phyloP scores from a whole-genome alignment of 1,284 basidiomycete species.

The Rhodotorula sp. region DNA sequence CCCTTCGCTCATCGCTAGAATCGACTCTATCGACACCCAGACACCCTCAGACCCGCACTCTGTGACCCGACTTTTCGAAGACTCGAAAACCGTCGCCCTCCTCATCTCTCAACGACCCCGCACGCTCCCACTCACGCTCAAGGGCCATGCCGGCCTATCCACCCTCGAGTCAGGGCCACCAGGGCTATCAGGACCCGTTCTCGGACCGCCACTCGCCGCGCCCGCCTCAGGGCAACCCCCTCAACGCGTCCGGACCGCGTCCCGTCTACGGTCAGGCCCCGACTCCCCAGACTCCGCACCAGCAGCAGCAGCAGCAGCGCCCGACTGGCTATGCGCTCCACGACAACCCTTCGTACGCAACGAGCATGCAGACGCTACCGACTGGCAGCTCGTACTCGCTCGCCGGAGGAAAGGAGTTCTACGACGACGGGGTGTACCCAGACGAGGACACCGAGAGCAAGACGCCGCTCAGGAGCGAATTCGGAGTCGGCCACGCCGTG shows the following conservation, averaged over 20 bases:
- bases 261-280: conserved; percentile 6
- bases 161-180: background rate
- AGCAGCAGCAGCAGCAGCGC: conserved; percentile 3
- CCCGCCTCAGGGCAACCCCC: background rate
- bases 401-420: conserved; percentile 7
- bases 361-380: conserved; percentile 22
- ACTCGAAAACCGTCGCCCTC: background rate
- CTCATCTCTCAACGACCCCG: background rate
- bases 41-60: too few species aligned
- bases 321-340: conserved; percentile 16
- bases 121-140: background rate
- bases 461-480: conserved; percentile 24
- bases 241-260: background rate
- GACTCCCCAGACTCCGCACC: background rate
- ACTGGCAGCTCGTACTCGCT: conserved; percentile 30
- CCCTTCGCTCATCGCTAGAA: too few species aligned
- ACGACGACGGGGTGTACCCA: conserved; percentile 18
- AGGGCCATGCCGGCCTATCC: conserved; percentile 20
- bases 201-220: conserved; percentile 18
- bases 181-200: conserved; percentile 24
- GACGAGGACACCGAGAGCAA: conserved; percentile 28
- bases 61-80: background rate
- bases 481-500: background rate
- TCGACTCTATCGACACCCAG: too few species aligned
- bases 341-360: conserved; percentile 13